Base-by-base conservation (phyloP, 352 stramenopile species). In the Pythium diclinum region DNA sequence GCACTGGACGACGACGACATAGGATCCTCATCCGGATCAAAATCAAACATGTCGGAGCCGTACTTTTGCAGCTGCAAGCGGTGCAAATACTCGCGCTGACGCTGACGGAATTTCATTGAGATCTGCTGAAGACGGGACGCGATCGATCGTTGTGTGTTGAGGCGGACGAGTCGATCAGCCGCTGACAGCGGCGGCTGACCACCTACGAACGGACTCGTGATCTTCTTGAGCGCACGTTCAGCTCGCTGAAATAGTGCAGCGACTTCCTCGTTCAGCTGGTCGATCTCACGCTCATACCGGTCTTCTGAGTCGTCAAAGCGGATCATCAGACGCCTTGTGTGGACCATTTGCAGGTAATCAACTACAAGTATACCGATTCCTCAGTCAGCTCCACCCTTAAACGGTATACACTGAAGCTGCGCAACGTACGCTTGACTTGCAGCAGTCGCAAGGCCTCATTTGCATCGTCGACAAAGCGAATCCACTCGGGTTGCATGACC, bases 271-370 rank as follows among this genome's bases (percentile, higher is more conserved):
- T 84, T 92, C 30, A 91, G 52, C 28, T 69, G 64, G 49, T 87
- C 76, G 59, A 94, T 91, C 58, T 92, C 85, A 17, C 66, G 69
- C n/a, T 94, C 85, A 48, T 91, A 79, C 49, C 80, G 68, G 5
- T 73, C 70, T 57, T 94, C 85, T 0, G 77, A 73, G 42, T 88
- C 72, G 49, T 92, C 79, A 46, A 94, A 94, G 16, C 85, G 80
- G 57, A 94, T 89, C 85, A 94, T 92, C 8, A 94, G 75, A 10
- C 85, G 69, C 46, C 83, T 61, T 44, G 82, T 91, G 65, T 94
- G 85, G 23, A 94, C 59, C 48, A 91, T 69, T 63, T 92, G 81
- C 33, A 94, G 73, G 49, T 92, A 94, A 25, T 92, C 83, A 59
- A 94, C 85, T 94, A 34, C 10, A 55, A 19, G 16, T 28, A 56